Conservation (phyloP, 768 basidiomycete genomes). For the Guyanaporus albipodus region DNA sequence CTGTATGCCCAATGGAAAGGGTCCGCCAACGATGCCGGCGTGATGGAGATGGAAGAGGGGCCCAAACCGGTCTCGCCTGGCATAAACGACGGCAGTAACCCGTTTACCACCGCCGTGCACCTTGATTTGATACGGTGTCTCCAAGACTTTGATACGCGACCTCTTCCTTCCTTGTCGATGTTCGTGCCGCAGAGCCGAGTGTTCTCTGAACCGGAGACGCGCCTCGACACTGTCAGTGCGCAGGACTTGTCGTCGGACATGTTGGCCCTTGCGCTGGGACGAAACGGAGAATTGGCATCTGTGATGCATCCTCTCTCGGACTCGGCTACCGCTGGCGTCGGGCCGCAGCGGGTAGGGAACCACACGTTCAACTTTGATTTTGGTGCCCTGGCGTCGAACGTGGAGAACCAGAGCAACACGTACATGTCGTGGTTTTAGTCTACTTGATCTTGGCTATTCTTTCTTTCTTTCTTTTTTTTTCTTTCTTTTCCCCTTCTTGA, state of each 20-base stretch:
- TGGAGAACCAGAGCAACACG: conserved; percentile 51
- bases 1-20: conserved; percentile 40
- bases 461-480: no score
- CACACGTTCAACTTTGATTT: conserved; percentile 60
- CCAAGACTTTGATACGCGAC: conserved; percentile 19
- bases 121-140: conserved; percentile 24
- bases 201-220: conserved; percentile 16
- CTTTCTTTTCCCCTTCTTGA: no score
- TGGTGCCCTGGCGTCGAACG: conserved; percentile 51
- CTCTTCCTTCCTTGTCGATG: conserved; percentile 20
- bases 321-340: conserved; percentile 17
- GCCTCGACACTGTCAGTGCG: conserved; percentile 15
- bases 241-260: conserved; percentile 33
- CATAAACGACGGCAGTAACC: conserved; percentile 1
- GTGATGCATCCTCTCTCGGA: conserved; percentile 19
- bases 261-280: conserved; percentile 30
- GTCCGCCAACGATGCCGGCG: conserved; percentile 11
- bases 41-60: conserved; percentile 28
- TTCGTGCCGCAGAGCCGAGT: conserved; percentile 20
- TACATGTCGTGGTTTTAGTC: conserved; percentile 68
- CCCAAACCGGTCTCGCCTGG: conserved; percentile 2
- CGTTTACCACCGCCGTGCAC: conserved; percentile 26
- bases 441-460: conserved; percentile 10
- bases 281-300: conserved; percentile 24
- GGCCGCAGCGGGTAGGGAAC: conserved; percentile 43